Percentiles rank a stretch among this genome's conserved stretches.
Conservation (phyloP, 768 basidiomycete genomes). For the Pleurotus pulmonarius region DNA sequence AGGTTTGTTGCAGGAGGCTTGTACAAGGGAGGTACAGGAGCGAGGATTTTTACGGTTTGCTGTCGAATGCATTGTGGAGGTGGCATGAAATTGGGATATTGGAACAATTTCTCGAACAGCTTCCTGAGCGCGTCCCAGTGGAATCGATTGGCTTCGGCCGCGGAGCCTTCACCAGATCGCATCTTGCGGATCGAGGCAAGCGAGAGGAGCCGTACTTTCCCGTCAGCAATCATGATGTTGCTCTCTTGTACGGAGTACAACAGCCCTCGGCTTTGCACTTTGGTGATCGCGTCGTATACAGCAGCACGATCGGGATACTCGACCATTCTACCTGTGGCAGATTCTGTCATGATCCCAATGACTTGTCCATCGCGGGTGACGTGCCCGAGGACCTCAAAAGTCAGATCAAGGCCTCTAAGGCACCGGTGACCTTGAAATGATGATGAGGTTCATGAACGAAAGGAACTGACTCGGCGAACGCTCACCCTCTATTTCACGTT, state of each 20-base stretch:
- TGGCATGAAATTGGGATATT: conserved; percentile 5
- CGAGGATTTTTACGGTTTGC: conserved; percentile 9
- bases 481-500: conserved; percentile 2
- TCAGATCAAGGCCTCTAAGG: conserved; percentile 10
- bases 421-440: background rate
- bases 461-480: background rate
- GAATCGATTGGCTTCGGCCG: conserved; percentile 3
- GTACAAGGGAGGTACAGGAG: conserved; percentile 11
- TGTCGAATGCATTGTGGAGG: conserved; percentile 5
- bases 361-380: conserved; percentile 15
- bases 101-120: conserved; percentile 22
- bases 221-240: conserved; percentile 4
- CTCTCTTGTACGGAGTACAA: conserved; percentile 5
- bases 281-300: conserved; percentile 13
- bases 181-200: conserved; percentile 6
- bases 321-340: conserved; percentile 11
- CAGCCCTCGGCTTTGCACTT: conserved; percentile 7
- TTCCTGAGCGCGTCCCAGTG: conserved; percentile 24
- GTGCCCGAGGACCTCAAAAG: conserved; percentile 15
- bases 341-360: conserved; percentile 18
- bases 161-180: background rate
- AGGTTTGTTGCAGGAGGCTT: conserved; percentile 6
- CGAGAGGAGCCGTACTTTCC: conserved; percentile 3
- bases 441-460: background rate
- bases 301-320: conserved; percentile 11